phyloP scores from a whole-genome alignment of 768 basidiomycete species.

The Rhizopogon vesiculosus region DNA sequence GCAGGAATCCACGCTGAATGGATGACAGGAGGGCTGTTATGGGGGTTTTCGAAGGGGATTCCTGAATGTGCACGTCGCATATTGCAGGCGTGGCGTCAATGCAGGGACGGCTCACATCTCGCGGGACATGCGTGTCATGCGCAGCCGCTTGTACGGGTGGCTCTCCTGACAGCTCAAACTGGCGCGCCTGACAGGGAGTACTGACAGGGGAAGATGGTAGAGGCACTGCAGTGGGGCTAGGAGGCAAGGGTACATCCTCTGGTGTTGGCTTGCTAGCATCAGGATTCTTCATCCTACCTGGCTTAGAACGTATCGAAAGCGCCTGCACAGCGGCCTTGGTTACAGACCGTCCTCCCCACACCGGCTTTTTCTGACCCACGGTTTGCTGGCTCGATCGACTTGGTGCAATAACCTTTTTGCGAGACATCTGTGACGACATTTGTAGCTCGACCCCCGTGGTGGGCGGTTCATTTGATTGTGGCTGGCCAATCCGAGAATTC shows the following conservation, averaged over 20 bases:
- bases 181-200: neutral
- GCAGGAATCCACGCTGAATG: conserved; percentile 66
- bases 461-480: neutral
- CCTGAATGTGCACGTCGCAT: neutral
- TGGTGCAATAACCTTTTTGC: neutral
- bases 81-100: neutral
- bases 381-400: neutral
- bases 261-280: neutral
- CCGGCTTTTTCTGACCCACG: neutral
- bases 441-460: neutral
- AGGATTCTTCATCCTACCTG: neutral
- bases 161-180: neutral
- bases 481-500: neutral
- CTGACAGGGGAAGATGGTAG: conserved; percentile 6
- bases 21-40: conserved; percentile 59
- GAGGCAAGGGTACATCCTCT: conserved; percentile 3
- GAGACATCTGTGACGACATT: neutral
- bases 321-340: neutral
- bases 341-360: neutral
- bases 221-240: conserved; percentile 5
- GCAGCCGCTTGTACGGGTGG: neutral
- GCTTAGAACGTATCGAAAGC: neutral
- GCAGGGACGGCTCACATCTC: neutral
- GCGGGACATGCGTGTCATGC: neutral
- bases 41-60: conserved; percentile 43